A percentile compares a stretch with the other conserved stretches of the same genome.
These are phyloP conservation scores for Baeospora myosura DNA, from an alignment of 1,284 basidiomycete genomes.

Conservation along the genomic window DNA sequence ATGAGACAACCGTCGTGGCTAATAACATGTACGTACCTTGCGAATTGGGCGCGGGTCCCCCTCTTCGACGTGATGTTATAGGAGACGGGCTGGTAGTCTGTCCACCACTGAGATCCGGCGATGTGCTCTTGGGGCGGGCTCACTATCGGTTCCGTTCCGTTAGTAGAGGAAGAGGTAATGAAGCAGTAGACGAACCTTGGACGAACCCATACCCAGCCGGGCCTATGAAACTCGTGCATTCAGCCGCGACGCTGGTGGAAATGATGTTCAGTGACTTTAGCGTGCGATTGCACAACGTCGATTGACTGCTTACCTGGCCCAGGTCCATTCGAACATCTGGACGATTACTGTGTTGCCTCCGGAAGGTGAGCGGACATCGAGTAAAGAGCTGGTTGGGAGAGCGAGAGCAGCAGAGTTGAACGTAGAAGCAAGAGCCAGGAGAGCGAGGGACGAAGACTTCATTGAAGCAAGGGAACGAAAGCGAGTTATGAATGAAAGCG, in stretches of 20 bases:
- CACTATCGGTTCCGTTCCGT: conserved; percentile 23
- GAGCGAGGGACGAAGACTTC: no score
- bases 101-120: conserved; percentile 55
- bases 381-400: no score
- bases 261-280: no score
- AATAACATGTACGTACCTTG: conserved; percentile 19
- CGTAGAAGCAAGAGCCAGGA: no score
- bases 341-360: conserved; percentile 45
- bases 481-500: no score
- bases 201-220: conserved; percentile 63
- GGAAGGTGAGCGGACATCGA: no score
- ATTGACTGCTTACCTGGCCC: conserved; percentile 24
- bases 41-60: conserved; percentile 44
- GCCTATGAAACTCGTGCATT: conserved; percentile 60
- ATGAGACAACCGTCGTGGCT: neutral
- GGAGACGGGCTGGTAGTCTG: conserved; percentile 63
- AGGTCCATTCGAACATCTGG: conserved; percentile 53
- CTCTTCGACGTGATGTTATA: conserved; percentile 55
- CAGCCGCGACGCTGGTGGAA: conserved; percentile 44
- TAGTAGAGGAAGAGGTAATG: neutral
- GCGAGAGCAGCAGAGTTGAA: no score
- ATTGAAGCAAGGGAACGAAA: no score
- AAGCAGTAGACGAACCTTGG: conserved; percentile 36
- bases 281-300: conserved; percentile 17
- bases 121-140: conserved; percentile 44